Base-by-base conservation (phyloP, 1,284 basidiomycete genomes). In the Microstroma glucosiphilum region DNA sequence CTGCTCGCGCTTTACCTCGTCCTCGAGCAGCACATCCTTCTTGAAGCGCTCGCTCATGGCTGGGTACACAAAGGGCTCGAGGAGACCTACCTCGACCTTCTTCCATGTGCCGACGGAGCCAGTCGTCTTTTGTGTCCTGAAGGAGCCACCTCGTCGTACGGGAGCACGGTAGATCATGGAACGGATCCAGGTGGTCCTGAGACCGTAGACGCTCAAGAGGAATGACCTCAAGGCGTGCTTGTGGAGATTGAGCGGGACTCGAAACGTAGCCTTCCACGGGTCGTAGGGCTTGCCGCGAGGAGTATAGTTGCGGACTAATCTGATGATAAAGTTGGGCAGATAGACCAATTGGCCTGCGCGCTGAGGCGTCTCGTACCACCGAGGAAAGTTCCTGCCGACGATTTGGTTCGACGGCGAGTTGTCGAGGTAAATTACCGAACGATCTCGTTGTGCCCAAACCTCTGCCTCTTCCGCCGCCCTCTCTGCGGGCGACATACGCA, bases 261-360 rank as follows among this genome's bases (percentile, higher is more conserved):
- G 89, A 83, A 96, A 96, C 1, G 93, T 96, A 7, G 92, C 92
- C 79, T 92, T 89, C 82, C 88, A 92, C 1, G 92, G 89, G 71
- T 96, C 94, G 83, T 96, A 96, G 4, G 90, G 83, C 72, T 89
- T 81, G 0, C 89, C 90, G 1, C 82, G 80, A 0, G 85, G 86
- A 0, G 91, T 92, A 73, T 88, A 81, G 80, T 96, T 96, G 46
- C 90, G 87, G 54, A 94, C 87, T 60, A 96, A 83, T 61, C 86
- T 85, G 80, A 96, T 87, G 67, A 88, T 80, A 72, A 89, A 84
- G 80, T 96, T 96, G 54, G 92, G 93, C 51, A 96, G 86, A 81
- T 90, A 96, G 53, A 92, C 84, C 69, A 87, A 86, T 73, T 89
- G 86, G 56, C 90, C 92, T 0, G 69, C 74, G 6, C 72, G 68